A percentile compares a stretch with the other conserved stretches of the same genome.
Conservation (phyloP, 2,329 filamentous ascomycete genomes). For the Diaporthe humulicola region DNA sequence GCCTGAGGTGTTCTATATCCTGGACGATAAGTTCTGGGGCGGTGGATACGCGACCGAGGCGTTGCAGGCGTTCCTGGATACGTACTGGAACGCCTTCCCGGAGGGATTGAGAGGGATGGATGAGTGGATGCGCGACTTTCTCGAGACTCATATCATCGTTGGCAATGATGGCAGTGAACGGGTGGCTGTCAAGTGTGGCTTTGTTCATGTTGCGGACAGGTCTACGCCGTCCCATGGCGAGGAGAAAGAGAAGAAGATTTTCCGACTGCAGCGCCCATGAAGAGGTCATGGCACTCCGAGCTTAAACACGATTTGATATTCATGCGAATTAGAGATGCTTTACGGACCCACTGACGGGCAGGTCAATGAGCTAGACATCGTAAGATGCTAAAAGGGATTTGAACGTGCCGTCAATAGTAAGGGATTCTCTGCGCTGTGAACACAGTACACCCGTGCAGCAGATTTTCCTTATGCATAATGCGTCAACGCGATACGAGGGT, state of each 20-base stretch:
- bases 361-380: no score
- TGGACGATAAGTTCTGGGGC: conserved; percentile 18
- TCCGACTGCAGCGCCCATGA: conserved; percentile 18
- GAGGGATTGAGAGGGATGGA: background rate
- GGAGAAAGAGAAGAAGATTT: conserved; percentile 22
- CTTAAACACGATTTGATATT: background rate
- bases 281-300: background rate
- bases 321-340: no score
- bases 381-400: no score
- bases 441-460: no score
- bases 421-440: no score
- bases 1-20: conserved; percentile 24
- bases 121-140: conserved; percentile 1
- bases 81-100: conserved; percentile 17
- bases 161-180: conserved; percentile 22
- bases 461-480: no score
- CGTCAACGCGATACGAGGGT: no score
- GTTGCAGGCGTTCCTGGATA: conserved; percentile 3
- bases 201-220: conserved; percentile 16
- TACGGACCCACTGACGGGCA: no score
- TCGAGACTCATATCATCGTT: conserved; percentile 20
- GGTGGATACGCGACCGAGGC: conserved; percentile 18
- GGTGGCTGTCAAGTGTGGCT: conserved; percentile 28
- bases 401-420: no score
- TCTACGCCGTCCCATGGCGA: conserved; percentile 12